Conservation (phyloP, 768 basidiomycete species). For the Leccinum subgranulosum region DNA sequence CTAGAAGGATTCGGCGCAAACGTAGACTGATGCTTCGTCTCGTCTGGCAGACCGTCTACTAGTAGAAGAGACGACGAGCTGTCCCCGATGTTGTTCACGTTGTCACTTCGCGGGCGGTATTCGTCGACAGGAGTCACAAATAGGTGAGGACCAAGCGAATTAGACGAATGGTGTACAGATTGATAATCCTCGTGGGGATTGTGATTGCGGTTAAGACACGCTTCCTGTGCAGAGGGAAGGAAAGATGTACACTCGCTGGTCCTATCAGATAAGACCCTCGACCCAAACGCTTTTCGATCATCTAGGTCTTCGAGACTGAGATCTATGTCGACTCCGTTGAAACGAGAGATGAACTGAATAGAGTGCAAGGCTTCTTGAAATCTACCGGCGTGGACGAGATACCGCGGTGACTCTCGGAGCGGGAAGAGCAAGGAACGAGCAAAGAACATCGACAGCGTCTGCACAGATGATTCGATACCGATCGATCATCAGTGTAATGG, state of each 20-base stretch:
- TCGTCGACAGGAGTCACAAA: constrained; percentile 24
- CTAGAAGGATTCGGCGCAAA: constrained; percentile 23
- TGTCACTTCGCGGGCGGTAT: constrained; percentile 21
- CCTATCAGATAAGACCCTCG: constrained; percentile 9
- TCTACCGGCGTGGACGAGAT: constrained; percentile 85
- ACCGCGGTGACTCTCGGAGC: constrained; percentile 91
- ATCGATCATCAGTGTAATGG: constrained; percentile 13
- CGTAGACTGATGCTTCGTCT: constrained; percentile 12
- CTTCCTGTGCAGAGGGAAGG: constrained; percentile 17
- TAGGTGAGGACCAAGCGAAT: constrained; percentile 23
- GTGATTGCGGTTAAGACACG: constrained; percentile 7
- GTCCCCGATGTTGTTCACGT: constrained; percentile 29
- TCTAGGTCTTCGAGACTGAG: constrained; percentile 74
- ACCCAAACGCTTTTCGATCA: constrained; percentile 33
- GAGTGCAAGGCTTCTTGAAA: constrained; percentile 80
- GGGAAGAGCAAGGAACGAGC: constrained; percentile 90
- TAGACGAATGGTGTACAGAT: constrained; percentile 29
- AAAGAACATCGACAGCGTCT: constrained; percentile 88
- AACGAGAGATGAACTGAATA: constrained; percentile 78
- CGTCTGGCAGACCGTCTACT: constrained; percentile 8
- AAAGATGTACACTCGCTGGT: constrained; percentile 29
- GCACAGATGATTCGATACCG: constrained; percentile 17
- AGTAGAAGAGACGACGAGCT: constrained; percentile 14
- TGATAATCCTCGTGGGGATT: constrained; percentile 26
- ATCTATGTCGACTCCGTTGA: constrained; percentile 73